Conservation (phyloP, 129 eudicot species). For the Artemisia argyi region DNA sequence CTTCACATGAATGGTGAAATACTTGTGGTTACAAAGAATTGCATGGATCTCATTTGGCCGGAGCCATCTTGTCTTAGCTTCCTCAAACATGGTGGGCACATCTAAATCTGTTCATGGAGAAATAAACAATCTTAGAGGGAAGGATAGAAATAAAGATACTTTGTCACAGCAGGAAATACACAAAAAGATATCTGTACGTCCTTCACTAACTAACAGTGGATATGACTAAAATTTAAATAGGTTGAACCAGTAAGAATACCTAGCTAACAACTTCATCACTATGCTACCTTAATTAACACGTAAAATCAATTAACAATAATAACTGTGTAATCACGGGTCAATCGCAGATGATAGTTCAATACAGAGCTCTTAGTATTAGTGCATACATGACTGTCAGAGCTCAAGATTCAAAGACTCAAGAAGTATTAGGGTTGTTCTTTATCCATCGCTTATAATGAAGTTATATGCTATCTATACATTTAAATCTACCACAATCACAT, state of each 20-base stretch:
- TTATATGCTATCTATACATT: too few species aligned
- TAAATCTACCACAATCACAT: too few species aligned
- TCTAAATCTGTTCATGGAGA: conserved; percentile 65
- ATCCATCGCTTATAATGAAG: too few species aligned
- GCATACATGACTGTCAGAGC: too few species aligned
- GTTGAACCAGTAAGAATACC: background rate
- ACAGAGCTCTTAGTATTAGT: too few species aligned
- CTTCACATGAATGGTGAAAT: conserved; percentile 70
- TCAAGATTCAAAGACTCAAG: too few species aligned
- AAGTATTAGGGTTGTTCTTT: too few species aligned
- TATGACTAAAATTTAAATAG: conserved; percentile 1
- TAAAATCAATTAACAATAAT: background rate
- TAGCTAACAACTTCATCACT: background rate
- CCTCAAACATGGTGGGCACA: conserved; percentile 66
- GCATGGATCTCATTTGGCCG: conserved; percentile 97
- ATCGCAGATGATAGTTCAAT: too few species aligned
- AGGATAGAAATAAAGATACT: conserved; percentile 5
- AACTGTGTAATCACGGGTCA: background rate
- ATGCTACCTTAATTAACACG: background rate
- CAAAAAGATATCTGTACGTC: background rate
- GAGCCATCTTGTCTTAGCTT: conserved; percentile 90
- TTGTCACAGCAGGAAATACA: conserved; percentile 3
- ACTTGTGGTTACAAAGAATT: conserved; percentile 68
- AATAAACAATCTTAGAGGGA: conserved; percentile 17
- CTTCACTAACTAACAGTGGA: background rate